phyloP scores from a whole-genome alignment of 148 eudicot species.

The Rheum nobile region DNA sequence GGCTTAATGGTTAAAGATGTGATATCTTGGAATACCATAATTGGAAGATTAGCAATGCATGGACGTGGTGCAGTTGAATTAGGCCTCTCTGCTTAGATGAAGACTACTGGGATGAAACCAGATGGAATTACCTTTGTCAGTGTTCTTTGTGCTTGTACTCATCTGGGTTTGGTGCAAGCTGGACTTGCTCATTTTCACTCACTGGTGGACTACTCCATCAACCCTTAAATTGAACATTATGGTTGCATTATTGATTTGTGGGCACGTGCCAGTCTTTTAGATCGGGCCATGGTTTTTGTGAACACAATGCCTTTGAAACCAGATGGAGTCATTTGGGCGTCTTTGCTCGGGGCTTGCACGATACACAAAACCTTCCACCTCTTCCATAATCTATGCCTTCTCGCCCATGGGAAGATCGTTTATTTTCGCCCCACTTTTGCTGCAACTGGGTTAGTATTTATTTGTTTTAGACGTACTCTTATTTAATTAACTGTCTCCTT shows the following conservation, averaged over 20 bases:
- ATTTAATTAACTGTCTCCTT: too few species aligned
- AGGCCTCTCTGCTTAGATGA: conserved; percentile 39
- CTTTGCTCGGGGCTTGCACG: conserved; percentile 59
- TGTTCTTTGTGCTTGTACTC: too few species aligned
- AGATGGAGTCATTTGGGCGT: conserved; percentile 60
- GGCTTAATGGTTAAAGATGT: too few species aligned
- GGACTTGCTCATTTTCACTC: conserved; percentile 44
- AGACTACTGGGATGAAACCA: conserved; percentile 21
- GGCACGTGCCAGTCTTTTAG: conserved; percentile 53
- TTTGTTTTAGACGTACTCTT: too few species aligned
- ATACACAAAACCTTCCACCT: conserved; percentile 47
- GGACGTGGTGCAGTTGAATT: conserved; percentile 56
- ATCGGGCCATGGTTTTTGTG: conserved; percentile 49
- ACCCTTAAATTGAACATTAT: conserved; percentile 65
- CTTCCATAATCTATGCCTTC: conserved; percentile 52
- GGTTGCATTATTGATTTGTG: conserved; percentile 64
- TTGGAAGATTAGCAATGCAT: conserved; percentile 59
- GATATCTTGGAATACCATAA: too few species aligned
- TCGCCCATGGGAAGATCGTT: conserved; percentile 36
- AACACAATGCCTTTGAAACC: conserved; percentile 50
- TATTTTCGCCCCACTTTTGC: conserved; percentile 40
- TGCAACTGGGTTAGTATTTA: conserved; percentile 20
- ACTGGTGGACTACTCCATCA: conserved; percentile 37
- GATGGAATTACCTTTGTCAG: too few species aligned
- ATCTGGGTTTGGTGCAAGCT: conserved; percentile 45